Evolutionary conservation across 345 rosid species (phyloP).

Genomic region (Nasturtium officinale): DNA sequence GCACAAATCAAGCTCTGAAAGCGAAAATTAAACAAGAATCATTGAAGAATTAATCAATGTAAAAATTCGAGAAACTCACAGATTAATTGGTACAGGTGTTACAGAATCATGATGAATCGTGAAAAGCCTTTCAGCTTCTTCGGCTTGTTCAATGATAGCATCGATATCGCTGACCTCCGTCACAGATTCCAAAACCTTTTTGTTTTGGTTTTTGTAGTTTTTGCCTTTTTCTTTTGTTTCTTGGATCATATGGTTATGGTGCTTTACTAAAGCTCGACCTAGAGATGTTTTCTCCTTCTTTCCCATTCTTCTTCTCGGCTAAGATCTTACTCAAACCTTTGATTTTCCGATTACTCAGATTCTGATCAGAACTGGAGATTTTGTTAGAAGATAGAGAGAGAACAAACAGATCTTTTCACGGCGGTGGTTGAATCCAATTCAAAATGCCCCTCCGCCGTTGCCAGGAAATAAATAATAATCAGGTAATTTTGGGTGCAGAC

Average conservation of each 20-base stretch:
- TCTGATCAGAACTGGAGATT: neutral
- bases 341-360: neutral
- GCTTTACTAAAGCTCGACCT: constrained; percentile 85
- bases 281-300: constrained; percentile 79
- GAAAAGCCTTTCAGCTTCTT: constrained; percentile 61
- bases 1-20: neutral
- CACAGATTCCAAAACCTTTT: constrained; percentile 79
- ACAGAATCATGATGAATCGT: constrained; percentile 49
- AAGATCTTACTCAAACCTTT: neutral
- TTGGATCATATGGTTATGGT: constrained; percentile 82
- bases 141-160: constrained; percentile 75
- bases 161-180: constrained; percentile 84
- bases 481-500: too few species aligned
- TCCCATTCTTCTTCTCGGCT: constrained; percentile 52
- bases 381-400: neutral
- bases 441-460: too few species aligned
- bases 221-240: constrained; percentile 81
- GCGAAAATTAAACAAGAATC: neutral
- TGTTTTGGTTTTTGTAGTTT: constrained; percentile 55
- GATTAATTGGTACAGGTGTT: constrained; percentile 51
- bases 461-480: too few species aligned
- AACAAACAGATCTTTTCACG: neutral
- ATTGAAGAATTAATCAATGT: neutral
- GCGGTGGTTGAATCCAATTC: neutral
- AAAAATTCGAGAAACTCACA: constrained; percentile 53